Evolutionary conservation across 495 filamentous ascomycete species (phyloP), one percentile per base, ranked within the genome.

Genomic region (Extremus antarcticus): DNA sequence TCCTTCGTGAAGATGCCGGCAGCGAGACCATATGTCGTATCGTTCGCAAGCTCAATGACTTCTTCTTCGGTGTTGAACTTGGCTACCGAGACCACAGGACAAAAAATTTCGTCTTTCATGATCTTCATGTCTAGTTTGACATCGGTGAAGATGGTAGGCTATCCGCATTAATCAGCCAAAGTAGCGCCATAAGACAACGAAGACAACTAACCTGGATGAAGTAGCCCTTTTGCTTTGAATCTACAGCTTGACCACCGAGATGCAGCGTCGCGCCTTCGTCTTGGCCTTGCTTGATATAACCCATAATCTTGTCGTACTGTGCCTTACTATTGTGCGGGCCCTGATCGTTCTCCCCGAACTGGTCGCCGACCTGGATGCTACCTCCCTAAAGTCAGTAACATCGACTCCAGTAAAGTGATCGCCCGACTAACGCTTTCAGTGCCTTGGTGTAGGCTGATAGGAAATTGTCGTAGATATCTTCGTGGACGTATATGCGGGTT

Each of bases 91-190:
- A 88, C 86, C 55, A 97, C 91, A 50, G 91, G 91, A 47, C 91
- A 92, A 72, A 97, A 97, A 72, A 97, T 96, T 76, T 97, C 91
- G 74, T 97, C 91, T 74, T 90, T 83, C 79, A 90, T 86, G 70
- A 97, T 95, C 84, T 94, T 95, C 90, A 95, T 95, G 69, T 94
- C 78, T 54, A 78, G 69, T 40, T 75, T 82, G 54, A 95, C 89
- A 69, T 91, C 82, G 69, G 81, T 85, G 83, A 96, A 96, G 71
- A 97, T 88, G 63, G 91, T 97, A 24, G 91, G 91, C 79, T n/a
- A n/a, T n/a, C n/a, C n/a, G n/a, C n/a, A n/a, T n/a, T n/a, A n/a
- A n/a, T n/a, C n/a, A n/a, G n/a, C n/a, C n/a, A n/a, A n/a, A n/a
- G n/a, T n/a, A n/a, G n/a, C n/a, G n/a, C n/a, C n/a, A n/a, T n/a